Conservation (phyloP, 441 rosid species). For the Brassica balearica region DNA sequence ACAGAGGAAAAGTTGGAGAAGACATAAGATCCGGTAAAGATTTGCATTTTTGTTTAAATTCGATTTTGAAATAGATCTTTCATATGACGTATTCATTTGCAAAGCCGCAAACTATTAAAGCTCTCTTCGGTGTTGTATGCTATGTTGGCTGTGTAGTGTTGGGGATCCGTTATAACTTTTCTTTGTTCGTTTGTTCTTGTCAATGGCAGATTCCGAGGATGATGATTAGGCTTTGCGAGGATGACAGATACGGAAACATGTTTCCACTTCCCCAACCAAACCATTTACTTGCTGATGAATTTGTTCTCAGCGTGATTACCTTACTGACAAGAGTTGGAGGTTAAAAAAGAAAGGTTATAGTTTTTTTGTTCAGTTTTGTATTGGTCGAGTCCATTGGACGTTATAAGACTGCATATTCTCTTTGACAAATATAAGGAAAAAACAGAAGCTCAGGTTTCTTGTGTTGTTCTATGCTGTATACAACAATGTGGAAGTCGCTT, state of each 20-base stretch:
- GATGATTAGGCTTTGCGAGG: slow-evolving; percentile 54
- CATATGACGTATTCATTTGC: neutral
- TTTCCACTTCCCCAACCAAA: slow-evolving; percentile 41
- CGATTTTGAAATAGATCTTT: too few species aligned
- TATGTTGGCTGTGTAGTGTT: slow-evolving; percentile 17
- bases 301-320: slow-evolving; percentile 29
- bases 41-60: too few species aligned
- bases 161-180: slow-evolving; percentile 2
- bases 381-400: slow-evolving; percentile 28
- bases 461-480: slow-evolving; percentile 40
- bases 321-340: slow-evolving; percentile 40
- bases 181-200: slow-evolving; percentile 17
- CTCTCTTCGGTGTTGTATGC: slow-evolving; percentile 10
- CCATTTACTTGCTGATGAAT: slow-evolving; percentile 33
- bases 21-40: slow-evolving; percentile 73
- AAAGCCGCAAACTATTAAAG: neutral
- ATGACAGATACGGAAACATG: slow-evolving; percentile 37
- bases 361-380: slow-evolving; percentile 29
- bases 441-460: slow-evolving; percentile 14
- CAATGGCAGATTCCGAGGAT: slow-evolving; percentile 89
- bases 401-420: slow-evolving; percentile 28
- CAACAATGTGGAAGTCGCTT: slow-evolving; percentile 34
- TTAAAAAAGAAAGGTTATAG: slow-evolving; percentile 27
- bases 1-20: slow-evolving; percentile 90
- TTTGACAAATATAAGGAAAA: slow-evolving; percentile 27